Evolutionary conservation across 139 green algal species (phyloP), one percentile per base, ranked within the genome.

Genomic region (Protoeuglena noctilucae): DNA sequence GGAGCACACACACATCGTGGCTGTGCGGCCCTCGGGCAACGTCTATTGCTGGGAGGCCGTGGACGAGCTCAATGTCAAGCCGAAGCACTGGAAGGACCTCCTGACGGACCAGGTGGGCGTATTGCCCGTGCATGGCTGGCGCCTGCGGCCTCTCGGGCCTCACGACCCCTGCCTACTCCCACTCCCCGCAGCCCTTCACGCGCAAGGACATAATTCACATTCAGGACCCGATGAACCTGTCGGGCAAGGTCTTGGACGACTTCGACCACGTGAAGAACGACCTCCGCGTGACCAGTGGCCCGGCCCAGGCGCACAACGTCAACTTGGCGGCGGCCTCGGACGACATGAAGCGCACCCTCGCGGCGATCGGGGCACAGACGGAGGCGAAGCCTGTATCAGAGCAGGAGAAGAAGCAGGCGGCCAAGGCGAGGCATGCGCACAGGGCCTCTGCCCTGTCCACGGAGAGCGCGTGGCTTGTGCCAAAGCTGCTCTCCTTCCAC

Each of bases 1-100:
- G 5, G 75, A 88, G 55, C 77, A 87, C 77, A 94, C 88, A 0
- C 89, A 95, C 80, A 95, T 98, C 55, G 90, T 90, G 24, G 89
- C 90, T 2, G 57, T 97, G 22, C 73, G 69, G 22, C 54, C 78
- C 30, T 88, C 78, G 0, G 86, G 86, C 54, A 93, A 93, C 54
- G 77, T 86, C 21, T 87, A 85, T 61, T 72, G 69, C 62, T 75
- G 70, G 34, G 54, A 79, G 61, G 89, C 89, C 2, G 53, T 96
- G 41, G 67, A 94, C 49, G 78, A 98, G 80, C 79, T 97, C 28
- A 86, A 80, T 70, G 65, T 95, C 25, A 95, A 96, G 77, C 57
- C 88, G 22, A 93, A 88, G 59, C 93, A 84, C 74, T 87, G 83
- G 76, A 57, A 7, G 12, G 39, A 60, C 28, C 53, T 60, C 5